A percentile compares a stretch with the other conserved stretches of the same genome.
phyloP scores from a whole-genome alignment of 2,329 filamentous ascomycete genomes.

The Aspergillus ochraceoroseus region DNA sequence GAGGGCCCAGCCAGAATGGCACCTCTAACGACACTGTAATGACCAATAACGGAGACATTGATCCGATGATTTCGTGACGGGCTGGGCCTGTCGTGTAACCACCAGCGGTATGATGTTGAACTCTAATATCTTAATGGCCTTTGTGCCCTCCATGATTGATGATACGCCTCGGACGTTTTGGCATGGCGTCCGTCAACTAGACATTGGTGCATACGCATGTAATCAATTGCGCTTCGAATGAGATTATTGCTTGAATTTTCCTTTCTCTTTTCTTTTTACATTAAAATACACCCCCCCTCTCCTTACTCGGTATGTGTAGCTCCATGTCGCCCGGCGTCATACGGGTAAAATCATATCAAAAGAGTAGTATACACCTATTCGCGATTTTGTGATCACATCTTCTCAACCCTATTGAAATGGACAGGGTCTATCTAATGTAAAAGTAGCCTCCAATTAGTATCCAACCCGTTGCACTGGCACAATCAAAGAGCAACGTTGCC shows the following conservation, averaged over 20 bases:
- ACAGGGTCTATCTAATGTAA: too few species aligned
- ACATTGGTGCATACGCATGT: background rate
- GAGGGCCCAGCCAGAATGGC: slow-evolving; percentile 26
- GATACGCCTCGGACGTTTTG: too few species aligned
- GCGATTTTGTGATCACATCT: too few species aligned
- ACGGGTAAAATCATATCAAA: too few species aligned
- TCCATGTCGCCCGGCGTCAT: too few species aligned
- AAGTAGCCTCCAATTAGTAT: too few species aligned
- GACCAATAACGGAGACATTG: slow-evolving; percentile 40
- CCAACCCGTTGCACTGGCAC: too few species aligned
- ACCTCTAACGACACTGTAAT: slow-evolving; percentile 39
- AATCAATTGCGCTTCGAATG: background rate
- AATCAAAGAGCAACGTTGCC: too few species aligned
- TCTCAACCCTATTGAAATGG: too few species aligned
- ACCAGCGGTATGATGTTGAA: background rate
- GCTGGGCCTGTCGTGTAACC: slow-evolving; percentile 10
- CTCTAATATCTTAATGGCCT: slow-evolving; percentile 15
- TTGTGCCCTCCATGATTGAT: slow-evolving; percentile 14
- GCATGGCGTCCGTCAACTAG: slow-evolving; percentile 5
- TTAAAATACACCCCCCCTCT: background rate
- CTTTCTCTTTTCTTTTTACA: background rate
- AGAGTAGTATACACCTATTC: too few species aligned
- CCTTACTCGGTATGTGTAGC: too few species aligned
- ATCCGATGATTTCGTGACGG: slow-evolving; percentile 39
- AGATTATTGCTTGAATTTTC: too few species aligned